A percentile compares a stretch with the other conserved stretches of the same genome.
Conservation (phyloP, 208 protist genomes). For the Acanthamoeba culbertsoni region DNA sequence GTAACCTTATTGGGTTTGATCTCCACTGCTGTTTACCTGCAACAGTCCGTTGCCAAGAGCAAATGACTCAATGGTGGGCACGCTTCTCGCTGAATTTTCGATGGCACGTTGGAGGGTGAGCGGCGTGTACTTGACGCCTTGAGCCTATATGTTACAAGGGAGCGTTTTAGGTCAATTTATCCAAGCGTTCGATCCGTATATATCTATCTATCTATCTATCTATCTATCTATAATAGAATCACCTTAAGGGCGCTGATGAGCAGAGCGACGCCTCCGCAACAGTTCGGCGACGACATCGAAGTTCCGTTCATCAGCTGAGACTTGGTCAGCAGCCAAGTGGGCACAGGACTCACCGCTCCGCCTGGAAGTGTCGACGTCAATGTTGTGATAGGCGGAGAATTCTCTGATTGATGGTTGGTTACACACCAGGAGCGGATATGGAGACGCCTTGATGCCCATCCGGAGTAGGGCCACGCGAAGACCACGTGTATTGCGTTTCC, state of each 20-base stretch:
- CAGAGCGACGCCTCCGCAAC: slow-evolving; percentile 72
- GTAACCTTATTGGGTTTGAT: too few species aligned
- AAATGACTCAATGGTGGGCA: not conserved
- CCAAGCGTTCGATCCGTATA: too few species aligned
- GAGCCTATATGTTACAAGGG: not conserved
- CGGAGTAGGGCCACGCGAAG: slow-evolving; percentile 73
- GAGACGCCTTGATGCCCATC: slow-evolving; percentile 73
- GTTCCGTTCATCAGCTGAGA: slow-evolving; percentile 83
- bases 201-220: too few species aligned
- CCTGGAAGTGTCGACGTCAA: slow-evolving; percentile 57
- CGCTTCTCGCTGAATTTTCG: not conserved
- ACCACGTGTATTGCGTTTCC: slow-evolving; percentile 78
- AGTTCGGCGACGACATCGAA: slow-evolving; percentile 80
- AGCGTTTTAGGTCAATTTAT: too few species aligned
- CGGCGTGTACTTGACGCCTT: slow-evolving; percentile 27
- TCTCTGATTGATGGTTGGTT: not conserved
- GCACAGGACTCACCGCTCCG: slow-evolving; percentile 65
- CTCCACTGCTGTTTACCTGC: too few species aligned
- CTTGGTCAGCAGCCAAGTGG: slow-evolving; percentile 68
- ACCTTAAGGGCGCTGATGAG: slow-evolving; percentile 71
- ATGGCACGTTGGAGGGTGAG: not conserved
- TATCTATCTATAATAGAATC: too few species aligned
- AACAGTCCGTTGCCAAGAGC: slow-evolving; percentile 55
- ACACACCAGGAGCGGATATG: slow-evolving; percentile 77
- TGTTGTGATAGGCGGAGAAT: not conserved